Percentiles rank a stretch among this genome's conserved stretches.
Evolutionary conservation across 1,139 yeast genomes (phyloP).

Genomic region (Protomyces lactucae-debilis): DNA sequence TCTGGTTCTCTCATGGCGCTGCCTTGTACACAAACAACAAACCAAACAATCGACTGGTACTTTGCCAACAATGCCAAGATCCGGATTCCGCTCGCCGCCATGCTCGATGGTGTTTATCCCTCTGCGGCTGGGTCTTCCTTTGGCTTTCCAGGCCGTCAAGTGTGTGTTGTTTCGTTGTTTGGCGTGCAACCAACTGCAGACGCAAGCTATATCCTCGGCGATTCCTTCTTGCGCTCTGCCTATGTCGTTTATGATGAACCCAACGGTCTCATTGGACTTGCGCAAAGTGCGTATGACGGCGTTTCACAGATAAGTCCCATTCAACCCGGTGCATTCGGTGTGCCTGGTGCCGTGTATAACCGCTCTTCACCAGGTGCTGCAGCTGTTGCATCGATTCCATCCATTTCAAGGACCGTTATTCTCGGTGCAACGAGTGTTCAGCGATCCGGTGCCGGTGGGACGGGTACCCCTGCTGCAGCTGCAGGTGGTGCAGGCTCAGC

Average conservation of each 20-base stretch:
- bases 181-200: constrained; percentile 10
- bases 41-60: constrained; percentile 38
- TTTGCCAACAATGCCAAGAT: constrained; percentile 45
- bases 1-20: constrained; percentile 34
- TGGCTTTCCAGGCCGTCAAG: constrained; percentile 1
- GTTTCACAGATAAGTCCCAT: constrained; percentile 1
- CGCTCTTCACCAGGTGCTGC: constrained; percentile 18
- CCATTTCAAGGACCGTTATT: constrained; percentile 5
- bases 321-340: constrained; percentile 6
- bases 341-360: constrained; percentile 21
- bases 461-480: neutral
- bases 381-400: constrained; percentile 12
- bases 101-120: constrained; percentile 25
- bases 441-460: neutral
- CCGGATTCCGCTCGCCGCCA: constrained; percentile 39
- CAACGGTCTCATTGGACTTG: constrained; percentile 58
- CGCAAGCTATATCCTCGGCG: constrained; percentile 52
- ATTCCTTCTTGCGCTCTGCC: constrained; percentile 64
- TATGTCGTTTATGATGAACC: constrained; percentile 77
- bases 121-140: constrained; percentile 11
- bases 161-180: constrained; percentile 27
- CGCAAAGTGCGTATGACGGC: constrained; percentile 47
- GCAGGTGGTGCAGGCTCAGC: neutral
- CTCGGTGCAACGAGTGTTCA: constrained; percentile 5
- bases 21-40: constrained; percentile 29